These are phyloP conservation scores for Talaromyces funiculosus DNA, from an alignment of 2,329 filamentous ascomycete genomes.

Conservation along the genomic window DNA sequence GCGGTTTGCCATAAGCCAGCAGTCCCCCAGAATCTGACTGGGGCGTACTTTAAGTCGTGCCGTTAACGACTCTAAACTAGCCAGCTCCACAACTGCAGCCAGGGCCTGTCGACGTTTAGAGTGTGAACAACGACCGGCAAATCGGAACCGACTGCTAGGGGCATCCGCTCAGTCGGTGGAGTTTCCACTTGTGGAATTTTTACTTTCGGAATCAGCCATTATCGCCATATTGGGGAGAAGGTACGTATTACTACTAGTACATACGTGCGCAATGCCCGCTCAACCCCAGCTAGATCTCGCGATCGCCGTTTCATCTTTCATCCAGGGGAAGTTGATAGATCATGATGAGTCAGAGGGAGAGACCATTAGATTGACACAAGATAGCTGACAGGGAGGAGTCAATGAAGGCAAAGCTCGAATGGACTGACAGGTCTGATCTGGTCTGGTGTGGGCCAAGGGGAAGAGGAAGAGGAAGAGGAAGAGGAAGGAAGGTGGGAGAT, in stretches of 20 bases:
- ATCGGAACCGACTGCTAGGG: neutral
- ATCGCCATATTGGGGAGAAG: neutral
- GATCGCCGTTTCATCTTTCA: neutral
- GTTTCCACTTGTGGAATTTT: neutral
- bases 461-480: neutral
- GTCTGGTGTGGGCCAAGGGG: neutral
- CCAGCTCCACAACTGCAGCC: neutral
- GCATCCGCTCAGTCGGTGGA: neutral
- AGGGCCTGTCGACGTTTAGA: neutral
- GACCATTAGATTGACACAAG: neutral
- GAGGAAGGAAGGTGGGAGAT: too few relatives aligned
- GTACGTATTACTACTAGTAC: too few relatives aligned
- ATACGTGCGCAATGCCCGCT: too few relatives aligned
- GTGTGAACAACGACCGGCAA: neutral
- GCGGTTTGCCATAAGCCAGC: neutral
- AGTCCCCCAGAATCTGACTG: neutral
- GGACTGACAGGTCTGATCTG: neutral
- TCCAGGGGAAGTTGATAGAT: neutral
- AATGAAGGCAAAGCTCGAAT: neutral
- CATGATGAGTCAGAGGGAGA: neutral
- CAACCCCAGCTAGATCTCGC: too few relatives aligned
- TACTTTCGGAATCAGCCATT: neutral
- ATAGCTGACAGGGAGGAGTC: too few relatives aligned
- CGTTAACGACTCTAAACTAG: neutral
- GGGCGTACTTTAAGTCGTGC: neutral